Conservation (phyloP, 2,329 filamentous ascomycete genomes). For the Talaromyces islandicus region DNA sequence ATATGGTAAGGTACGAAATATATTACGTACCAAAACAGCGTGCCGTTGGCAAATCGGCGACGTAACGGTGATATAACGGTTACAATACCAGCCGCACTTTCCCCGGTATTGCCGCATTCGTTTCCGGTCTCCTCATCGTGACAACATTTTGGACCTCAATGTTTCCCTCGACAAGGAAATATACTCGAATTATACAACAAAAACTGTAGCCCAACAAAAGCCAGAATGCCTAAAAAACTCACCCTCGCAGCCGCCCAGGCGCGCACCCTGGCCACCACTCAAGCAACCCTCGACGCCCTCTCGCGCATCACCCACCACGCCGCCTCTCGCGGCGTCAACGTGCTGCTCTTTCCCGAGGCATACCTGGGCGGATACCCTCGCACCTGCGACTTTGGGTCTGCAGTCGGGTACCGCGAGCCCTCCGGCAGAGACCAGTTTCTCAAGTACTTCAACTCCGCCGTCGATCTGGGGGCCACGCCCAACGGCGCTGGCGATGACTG, state of each 20-base stretch:
- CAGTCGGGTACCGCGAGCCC: conserved; percentile 62
- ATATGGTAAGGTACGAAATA: too few species aligned
- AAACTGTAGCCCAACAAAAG: not conserved
- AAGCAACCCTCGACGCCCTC: conserved; percentile 61
- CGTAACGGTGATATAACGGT: too few species aligned
- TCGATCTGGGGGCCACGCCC: conserved; percentile 77
- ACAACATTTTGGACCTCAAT: too few species aligned
- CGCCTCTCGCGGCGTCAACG: conserved; percentile 53
- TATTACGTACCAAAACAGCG: too few species aligned
- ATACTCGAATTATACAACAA: not conserved
- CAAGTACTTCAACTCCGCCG: conserved; percentile 68
- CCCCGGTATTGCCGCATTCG: too few species aligned
- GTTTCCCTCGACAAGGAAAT: too few species aligned
- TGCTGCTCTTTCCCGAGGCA: conserved; percentile 86
- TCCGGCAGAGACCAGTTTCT: conserved; percentile 76
- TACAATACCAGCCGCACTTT: too few species aligned
- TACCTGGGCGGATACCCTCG: conserved; percentile 89
- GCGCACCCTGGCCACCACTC: conserved; percentile 34
- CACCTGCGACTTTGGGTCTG: conserved; percentile 68
- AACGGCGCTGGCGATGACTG: conserved; percentile 65
- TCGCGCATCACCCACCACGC: conserved; percentile 58
- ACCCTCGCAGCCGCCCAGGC: conserved; percentile 43
- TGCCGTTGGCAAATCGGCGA: too few species aligned
- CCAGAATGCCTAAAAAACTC: conserved; percentile 37
- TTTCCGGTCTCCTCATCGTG: too few species aligned